Percentiles rank a stretch among this genome's conserved stretches.
phyloP scores from a whole-genome alignment of 805 yeast species.

The Zygoascus bituminiphila region DNA sequence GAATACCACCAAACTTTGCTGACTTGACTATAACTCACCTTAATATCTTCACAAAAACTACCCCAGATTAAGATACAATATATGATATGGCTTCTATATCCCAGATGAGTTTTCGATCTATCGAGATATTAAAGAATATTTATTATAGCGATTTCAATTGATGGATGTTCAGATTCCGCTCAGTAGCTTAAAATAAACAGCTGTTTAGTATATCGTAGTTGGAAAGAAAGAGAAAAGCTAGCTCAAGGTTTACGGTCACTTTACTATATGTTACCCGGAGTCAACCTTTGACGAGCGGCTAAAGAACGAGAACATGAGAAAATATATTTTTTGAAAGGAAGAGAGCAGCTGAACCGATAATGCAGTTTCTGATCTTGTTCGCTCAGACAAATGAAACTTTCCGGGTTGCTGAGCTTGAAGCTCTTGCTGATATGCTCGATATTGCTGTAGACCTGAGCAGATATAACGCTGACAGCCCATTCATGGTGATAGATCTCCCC shows the following conservation, averaged over 20 bases:
- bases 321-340: neutral
- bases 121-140: too few relatives aligned
- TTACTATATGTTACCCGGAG: neutral
- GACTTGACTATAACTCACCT: neutral
- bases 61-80: too few relatives aligned
- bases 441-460: constrained; percentile 45
- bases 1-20: neutral
- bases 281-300: neutral
- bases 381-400: constrained; percentile 80
- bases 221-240: neutral
- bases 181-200: neutral
- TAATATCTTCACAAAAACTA: neutral
- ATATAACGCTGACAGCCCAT: constrained; percentile 56
- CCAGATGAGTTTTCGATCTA: too few relatives aligned
- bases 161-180: neutral
- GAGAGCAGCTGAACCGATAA: constrained; percentile 8
- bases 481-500: constrained; percentile 56
- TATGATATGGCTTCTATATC: too few relatives aligned
- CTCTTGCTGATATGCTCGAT: constrained; percentile 60
- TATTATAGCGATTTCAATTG: neutral
- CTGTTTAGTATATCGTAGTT: neutral
- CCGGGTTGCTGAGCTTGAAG: constrained; percentile 73
- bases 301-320: neutral
- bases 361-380: constrained; percentile 63
- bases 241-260: neutral